Evolutionary conservation across 2,329 filamentous ascomycete genomes (phyloP), one percentile per base, ranked within the genome.

Genomic region (Neonectria coccinea): DNA sequence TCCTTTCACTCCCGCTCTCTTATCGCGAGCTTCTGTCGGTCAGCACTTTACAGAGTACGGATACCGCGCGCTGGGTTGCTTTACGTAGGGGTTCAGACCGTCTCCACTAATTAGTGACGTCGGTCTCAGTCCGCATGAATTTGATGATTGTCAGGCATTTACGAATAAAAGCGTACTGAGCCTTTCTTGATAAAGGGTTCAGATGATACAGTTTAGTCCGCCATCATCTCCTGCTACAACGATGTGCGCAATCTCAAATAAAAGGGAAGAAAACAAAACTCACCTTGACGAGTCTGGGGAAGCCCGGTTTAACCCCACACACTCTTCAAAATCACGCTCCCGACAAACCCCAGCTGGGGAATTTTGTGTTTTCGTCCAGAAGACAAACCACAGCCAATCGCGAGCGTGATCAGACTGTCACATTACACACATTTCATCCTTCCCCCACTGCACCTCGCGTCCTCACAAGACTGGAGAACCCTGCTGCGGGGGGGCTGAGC

Each of bases 391-490:
- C 18, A 52, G 4, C 62, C 47, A 56, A 57, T 53, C n/a, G 16
- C 18, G 25, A 51, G 33, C 53, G 25, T 47, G 44, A 33, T 39
- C 20, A 6, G 16, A 5, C 18, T 54, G 53, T 50, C 58, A 61
- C 62, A 50, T 53, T 64, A 55, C 52, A 52, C 52, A 52, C 54
- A 56, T 39, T 39, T 14, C 53, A 18, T 55, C 42, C 20, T 51
- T 39, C 39, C 36, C 44, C 56, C 18, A 36, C 52, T 29, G 44
- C 61, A 59, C 10, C 36, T 48, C 25, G 20, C 44, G 11, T 45
- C 20, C 57, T 56, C 53, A 41, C 55, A 42, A 47, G 55, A 62
- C 62, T 50, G 31, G 41, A 57, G 48, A 61, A 62, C 42, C 57
- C 53, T 57, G 52, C 53, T 62, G 53, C 50, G 36, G 33, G 56